A percentile compares a stretch with the other conserved stretches of the same genome.
Conservation (phyloP, 2,329 filamentous ascomycete genomes). For the Cercospora sp. region DNA sequence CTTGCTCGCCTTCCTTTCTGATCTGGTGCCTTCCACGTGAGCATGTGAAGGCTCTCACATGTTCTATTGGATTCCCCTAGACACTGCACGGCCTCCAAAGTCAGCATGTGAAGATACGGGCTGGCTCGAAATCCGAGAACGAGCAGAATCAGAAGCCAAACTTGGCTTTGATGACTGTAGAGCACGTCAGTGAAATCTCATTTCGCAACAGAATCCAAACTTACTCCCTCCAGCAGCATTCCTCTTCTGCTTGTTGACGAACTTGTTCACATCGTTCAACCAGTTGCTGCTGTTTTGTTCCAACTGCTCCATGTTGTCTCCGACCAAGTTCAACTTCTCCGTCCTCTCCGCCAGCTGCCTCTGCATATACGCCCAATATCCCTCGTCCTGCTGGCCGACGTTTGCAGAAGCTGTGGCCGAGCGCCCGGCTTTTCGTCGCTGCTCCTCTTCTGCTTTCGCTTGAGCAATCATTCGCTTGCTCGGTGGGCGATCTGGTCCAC, state of each 20-base stretch:
- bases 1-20: not conserved
- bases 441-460: slow-evolving; percentile 70
- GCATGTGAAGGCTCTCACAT: not conserved
- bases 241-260: slow-evolving; percentile 81
- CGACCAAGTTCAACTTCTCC: slow-evolving; percentile 79
- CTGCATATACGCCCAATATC: slow-evolving; percentile 76
- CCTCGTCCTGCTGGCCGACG: slow-evolving; percentile 54
- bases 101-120: not conserved
- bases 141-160: slow-evolving; percentile 32
- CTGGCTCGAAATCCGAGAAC: not conserved
- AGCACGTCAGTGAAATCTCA: slow-evolving; percentile 9
- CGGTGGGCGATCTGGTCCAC: slow-evolving; percentile 81
- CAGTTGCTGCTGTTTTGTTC: slow-evolving; percentile 79
- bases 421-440: slow-evolving; percentile 45
- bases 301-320: slow-evolving; percentile 80
- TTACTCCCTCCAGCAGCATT: slow-evolving; percentile 69
- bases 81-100: not conserved
- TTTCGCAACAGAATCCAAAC: slow-evolving; percentile 16
- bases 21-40: not conserved
- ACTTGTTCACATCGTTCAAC: slow-evolving; percentile 87
- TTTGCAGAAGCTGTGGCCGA: slow-evolving; percentile 39
- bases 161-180: slow-evolving; percentile 35
- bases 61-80: not conserved
- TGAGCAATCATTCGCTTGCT: slow-evolving; percentile 87
- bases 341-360: slow-evolving; percentile 87